These are phyloP conservation scores for Solanum rostratum DNA, from an alignment of 257 asterid genomes.

Conservation along the genomic window DNA sequence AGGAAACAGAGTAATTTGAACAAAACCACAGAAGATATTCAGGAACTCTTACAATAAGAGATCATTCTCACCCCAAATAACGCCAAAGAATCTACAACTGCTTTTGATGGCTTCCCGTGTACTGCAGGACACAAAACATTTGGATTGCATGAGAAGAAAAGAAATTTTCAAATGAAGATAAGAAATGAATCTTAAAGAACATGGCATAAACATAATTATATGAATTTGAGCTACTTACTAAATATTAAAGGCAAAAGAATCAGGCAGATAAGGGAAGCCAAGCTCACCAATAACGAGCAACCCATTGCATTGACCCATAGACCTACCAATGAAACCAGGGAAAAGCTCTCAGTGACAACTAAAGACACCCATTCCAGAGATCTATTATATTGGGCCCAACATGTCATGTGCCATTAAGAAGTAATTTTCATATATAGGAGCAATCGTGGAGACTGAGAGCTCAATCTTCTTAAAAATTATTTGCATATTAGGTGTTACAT, in stretches of 20 bases:
- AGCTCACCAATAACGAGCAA: conserved; percentile 96
- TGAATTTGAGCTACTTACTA: conserved; percentile 40
- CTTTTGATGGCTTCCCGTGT: conserved; percentile 84
- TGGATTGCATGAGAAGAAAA: conserved; percentile 4
- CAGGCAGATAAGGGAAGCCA: conserved; percentile 96
- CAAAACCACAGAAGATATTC: not conserved
- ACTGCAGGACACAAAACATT: conserved; percentile 38
- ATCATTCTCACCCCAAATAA: conserved; percentile 72
- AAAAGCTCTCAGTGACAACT: not conserved
- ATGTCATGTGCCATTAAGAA: not conserved
- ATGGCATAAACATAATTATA: not conserved
- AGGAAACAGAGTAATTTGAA: not conserved
- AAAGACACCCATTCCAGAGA: not conserved
- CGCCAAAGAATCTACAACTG: conserved; percentile 79
- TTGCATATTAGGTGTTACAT: not conserved
- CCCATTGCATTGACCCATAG: conserved; percentile 92
- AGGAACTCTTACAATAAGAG: not conserved
- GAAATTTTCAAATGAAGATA: not conserved
- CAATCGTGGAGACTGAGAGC: not conserved
- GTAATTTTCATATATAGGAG: not conserved
- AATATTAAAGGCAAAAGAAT: conserved; percentile 75
- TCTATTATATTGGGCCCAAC: not conserved
- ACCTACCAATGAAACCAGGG: conserved; percentile 31
- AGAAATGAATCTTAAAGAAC: not conserved
- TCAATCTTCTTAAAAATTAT: not conserved